Base-by-base conservation (phyloP, 148 eudicot species). In the Heliamphora exappendiculata region DNA sequence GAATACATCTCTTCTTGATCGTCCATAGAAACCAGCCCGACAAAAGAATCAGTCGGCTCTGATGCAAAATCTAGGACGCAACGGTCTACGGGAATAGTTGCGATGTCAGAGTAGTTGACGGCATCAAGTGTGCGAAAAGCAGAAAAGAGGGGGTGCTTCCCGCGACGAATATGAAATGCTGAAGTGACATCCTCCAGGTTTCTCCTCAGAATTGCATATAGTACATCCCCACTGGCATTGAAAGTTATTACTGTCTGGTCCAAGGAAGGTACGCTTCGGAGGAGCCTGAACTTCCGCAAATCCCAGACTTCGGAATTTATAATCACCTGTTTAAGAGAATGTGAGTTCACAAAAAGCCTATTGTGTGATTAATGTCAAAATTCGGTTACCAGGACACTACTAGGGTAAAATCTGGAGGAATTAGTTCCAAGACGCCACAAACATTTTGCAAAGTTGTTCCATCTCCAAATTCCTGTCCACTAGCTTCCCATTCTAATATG, bases 251-350 rank as follows among this genome's bases (percentile, higher is more conserved):
- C 78, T 3, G 99, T 95, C 69, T 95, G 99, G 76, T 95, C 99
- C 78, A 95, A 82, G 47, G 96, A 92, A 20, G 97, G 94, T 41
- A 95, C 97, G 14, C 89, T 95, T 68, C 97, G 82, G 28, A 92
- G 94, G 41, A 95, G 92, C 82, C 89, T 85, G 76, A 86, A 89
- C 70, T 95, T 95, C 39, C 97, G 89, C 24, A 92, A 86, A 86
- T 95, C 99, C 97, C 97, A 92, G 19, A 95, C 97, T 85, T 95
- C 99, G 0, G 99, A 92, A 79, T 95, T 92, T 86, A 95, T 92
- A 36, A 95, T 92, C 9, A 95, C 97, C 99, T 95, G 88, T 24
- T 51, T 55, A 67, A 74, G 4, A 72, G 67, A 14, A 66, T 3
- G 53, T 12, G 36, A 60, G 36, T 41, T 31, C 0, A 60, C 17